A percentile compares a stretch with the other conserved stretches of the same genome.
These are phyloP conservation scores for Umbellularia californica DNA, from an alignment of 164 flowering plant genomes.

Conservation along the genomic window DNA sequence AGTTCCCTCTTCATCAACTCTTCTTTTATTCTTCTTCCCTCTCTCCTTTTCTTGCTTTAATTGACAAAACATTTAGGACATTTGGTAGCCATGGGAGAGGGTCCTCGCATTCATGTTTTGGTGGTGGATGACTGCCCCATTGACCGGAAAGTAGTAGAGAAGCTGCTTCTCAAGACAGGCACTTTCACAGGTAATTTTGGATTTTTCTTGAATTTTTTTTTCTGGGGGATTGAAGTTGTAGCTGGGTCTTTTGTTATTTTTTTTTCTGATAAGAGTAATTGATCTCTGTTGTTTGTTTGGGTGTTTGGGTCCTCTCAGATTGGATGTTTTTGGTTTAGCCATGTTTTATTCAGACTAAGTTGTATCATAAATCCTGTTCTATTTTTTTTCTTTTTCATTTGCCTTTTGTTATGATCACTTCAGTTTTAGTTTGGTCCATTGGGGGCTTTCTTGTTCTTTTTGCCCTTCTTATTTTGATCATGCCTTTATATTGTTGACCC, in stretches of 20 bases:
- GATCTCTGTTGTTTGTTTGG: not conserved
- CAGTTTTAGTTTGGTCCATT: not conserved
- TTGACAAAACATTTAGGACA: too few relatives aligned
- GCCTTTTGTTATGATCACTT: too few relatives aligned
- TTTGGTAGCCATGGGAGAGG: constrained; percentile 6
- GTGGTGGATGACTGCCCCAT: constrained; percentile 23
- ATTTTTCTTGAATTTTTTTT: not conserved
- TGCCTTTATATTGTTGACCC: too few relatives aligned
- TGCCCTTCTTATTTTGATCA: not conserved
- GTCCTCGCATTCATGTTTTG: constrained; percentile 15
- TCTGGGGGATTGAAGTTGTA: not conserved
- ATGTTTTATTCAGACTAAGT: too few relatives aligned
- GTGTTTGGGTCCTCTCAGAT: not conserved
- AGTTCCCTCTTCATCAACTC: too few relatives aligned
- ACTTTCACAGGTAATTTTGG: constrained; percentile 15
- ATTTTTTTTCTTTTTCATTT: too few relatives aligned
- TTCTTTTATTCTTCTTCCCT: too few relatives aligned
- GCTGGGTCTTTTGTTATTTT: not conserved
- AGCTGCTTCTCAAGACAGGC: constrained; percentile 17
- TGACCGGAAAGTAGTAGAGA: constrained; percentile 23
- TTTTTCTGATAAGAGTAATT: not conserved
- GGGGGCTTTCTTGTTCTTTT: not conserved
- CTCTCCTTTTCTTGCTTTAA: too few relatives aligned
- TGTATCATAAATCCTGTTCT: too few relatives aligned
- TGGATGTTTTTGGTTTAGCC: not conserved